Base-by-base conservation (phyloP, 2,329 filamentous ascomycete species). In the Trichoderma brevicompactum region DNA sequence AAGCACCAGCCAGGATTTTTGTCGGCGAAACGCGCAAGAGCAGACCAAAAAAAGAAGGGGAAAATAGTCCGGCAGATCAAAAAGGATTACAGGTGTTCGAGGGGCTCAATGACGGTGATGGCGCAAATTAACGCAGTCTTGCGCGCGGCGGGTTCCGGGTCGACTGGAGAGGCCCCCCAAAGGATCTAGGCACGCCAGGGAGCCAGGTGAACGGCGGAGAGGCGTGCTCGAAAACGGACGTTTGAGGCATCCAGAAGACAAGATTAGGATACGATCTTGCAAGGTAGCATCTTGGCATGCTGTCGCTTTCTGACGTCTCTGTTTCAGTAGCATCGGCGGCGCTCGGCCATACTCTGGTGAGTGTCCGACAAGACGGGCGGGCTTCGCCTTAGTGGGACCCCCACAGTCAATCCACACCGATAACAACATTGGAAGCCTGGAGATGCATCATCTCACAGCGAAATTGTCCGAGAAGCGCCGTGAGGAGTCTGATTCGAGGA, bases 311-410 rank as follows among this genome's bases (percentile, higher is more conserved):
- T 65, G 59, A 59, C 59, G 40, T 66, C 67, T 66, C 68, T 76
- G 72, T 75, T 74, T 76, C 70, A 75, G 70, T 72, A 66, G 70
- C 69, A 72, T 78, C 76, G 75, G 74, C 74, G 70, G 68, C 72
- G 73, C 74, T 77, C 75, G 76, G 76, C 71, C 74, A 73, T 76
- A 78, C 74, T 78, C 69, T 73, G 72, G 70, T 62, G 69, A 71
- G 69, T 69, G 70, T 72, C 71, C 68, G 72, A 67, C 65, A 65
- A 68, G 69, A 69, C 61, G 68, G 74, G 69, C 70, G 70, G 71
- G 69, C 71, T 70, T 71, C 67, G 66, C 49, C 64, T 67, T 73
- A 72, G 75, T 71, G 72, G 72, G 72, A 71, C 74, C 75, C 60
- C 73, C 73, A 73, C 72, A 68, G 71, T 63, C 66, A 69, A 70